Evolutionary conservation across 805 yeast species (phyloP).

Genomic region (Crinitomyces ghanaensis): DNA sequence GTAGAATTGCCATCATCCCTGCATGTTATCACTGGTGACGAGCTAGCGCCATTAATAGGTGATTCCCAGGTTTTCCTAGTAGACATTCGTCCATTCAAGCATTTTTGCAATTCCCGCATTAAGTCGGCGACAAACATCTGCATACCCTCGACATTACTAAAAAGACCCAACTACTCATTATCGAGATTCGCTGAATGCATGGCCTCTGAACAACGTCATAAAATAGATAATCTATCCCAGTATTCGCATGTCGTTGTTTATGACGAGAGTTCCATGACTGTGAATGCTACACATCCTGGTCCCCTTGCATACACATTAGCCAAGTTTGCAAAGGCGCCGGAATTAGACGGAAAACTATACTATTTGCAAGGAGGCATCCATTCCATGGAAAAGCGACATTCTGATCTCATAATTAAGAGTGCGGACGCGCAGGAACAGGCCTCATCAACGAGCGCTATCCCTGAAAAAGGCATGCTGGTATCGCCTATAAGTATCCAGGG

Average conservation of each 20-base stretch:
- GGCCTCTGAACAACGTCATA: constrained; percentile 22
- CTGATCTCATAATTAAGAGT: too few species aligned
- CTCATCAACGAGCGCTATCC: too few species aligned
- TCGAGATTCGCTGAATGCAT: constrained; percentile 27
- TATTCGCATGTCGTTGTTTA: constrained; percentile 34
- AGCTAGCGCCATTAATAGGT: too few species aligned
- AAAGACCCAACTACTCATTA: constrained; percentile 61
- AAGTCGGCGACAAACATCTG: constrained; percentile 60
- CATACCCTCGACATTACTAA: constrained; percentile 79
- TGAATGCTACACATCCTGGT: constrained; percentile 11
- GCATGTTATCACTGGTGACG: too few species aligned
- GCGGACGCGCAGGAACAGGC: too few species aligned
- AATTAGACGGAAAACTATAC: constrained; percentile 14
- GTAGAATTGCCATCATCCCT: too few species aligned
- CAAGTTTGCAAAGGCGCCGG: constrained; percentile 20
- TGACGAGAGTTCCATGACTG: constrained; percentile 28
- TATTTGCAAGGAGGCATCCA: constrained; percentile 21
- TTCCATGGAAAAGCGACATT: too few species aligned
- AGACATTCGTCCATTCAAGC: constrained; percentile 76
- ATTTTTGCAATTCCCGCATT: constrained; percentile 50
- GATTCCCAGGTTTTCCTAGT: too few species aligned
- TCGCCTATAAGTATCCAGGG: too few species aligned
- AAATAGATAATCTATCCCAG: constrained; percentile 16
- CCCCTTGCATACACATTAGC: constrained; percentile 18
- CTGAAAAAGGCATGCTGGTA: too few species aligned